Percentiles rank a stretch among this genome's conserved stretches.
phyloP scores from a whole-genome alignment of 2,329 filamentous ascomycete genomes.

The Neofusicoccum umdonicola region DNA sequence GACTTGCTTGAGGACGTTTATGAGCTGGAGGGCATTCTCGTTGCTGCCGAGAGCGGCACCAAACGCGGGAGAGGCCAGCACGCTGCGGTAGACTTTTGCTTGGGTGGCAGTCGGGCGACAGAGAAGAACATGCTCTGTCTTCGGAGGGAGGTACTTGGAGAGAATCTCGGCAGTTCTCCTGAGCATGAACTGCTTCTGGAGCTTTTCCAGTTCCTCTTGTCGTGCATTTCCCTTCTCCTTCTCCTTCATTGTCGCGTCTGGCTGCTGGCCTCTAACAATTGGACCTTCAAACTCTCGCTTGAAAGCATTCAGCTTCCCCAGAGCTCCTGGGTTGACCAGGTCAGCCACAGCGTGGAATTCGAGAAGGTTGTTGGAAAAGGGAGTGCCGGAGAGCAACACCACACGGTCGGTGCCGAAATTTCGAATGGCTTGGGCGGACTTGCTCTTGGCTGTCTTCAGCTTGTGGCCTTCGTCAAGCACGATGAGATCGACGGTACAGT shows the following conservation, averaged over 20 bases:
- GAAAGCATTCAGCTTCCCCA: constrained; percentile 62
- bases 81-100: constrained; percentile 59
- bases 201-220: constrained; percentile 58
- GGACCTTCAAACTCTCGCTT: constrained; percentile 64
- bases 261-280: constrained; percentile 63
- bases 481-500: constrained; percentile 64
- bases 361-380: constrained; percentile 65
- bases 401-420: constrained; percentile 60
- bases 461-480: constrained; percentile 69
- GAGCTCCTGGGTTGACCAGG: constrained; percentile 65
- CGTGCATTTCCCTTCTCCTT: constrained; percentile 63
- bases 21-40: constrained; percentile 65
- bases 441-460: constrained; percentile 67
- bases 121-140: constrained; percentile 66
- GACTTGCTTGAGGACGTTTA: constrained; percentile 70
- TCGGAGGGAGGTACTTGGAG: constrained; percentile 63
- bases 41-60: constrained; percentile 60
- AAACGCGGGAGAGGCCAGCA: constrained; percentile 65
- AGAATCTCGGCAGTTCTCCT: constrained; percentile 66
- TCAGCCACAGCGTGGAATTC: constrained; percentile 69
- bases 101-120: constrained; percentile 62
- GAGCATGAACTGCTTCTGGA: constrained; percentile 65
- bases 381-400: constrained; percentile 65
- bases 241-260: constrained; percentile 59
- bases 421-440: constrained; percentile 64